These are phyloP conservation scores for Luzula sylvatica DNA, from an alignment of 176 grass and related monocot genomes.

Conservation along the genomic window DNA sequence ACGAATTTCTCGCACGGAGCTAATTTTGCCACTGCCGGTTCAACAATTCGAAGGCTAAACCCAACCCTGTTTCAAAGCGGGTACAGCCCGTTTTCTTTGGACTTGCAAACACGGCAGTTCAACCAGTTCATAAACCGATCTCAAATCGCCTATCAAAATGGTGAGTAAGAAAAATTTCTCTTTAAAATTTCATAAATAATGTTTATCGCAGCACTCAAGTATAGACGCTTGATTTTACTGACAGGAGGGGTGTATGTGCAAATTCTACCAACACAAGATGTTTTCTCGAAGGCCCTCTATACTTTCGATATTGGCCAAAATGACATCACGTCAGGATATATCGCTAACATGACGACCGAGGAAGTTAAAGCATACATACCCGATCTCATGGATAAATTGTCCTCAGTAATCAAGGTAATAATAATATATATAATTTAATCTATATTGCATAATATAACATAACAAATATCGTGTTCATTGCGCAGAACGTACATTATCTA, in stretches of 20 bases:
- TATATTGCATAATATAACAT: no score
- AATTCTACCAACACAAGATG: slow-evolving; percentile 43
- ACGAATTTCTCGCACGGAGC: no score
- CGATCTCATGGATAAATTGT: slow-evolving; percentile 49
- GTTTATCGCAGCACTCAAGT: background rate
- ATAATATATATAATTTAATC: background rate
- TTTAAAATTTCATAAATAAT: no score
- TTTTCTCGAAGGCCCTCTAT: slow-evolving; percentile 67
- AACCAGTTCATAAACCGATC: slow-evolving; percentile 70
- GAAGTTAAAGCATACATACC: slow-evolving; percentile 48
- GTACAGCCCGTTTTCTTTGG: slow-evolving; percentile 75
- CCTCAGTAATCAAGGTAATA: slow-evolving; percentile 41
- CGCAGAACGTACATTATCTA: slow-evolving; percentile 7
- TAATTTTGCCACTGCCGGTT: no score
- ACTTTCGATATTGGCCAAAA: slow-evolving; percentile 86
- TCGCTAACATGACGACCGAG: slow-evolving; percentile 38
- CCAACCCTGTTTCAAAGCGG: slow-evolving; percentile 57
- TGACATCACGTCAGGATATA: slow-evolving; percentile 55
- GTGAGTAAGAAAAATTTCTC: slow-evolving; percentile 10
- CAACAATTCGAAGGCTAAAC: slow-evolving; percentile 66
- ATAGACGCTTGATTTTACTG: no score
- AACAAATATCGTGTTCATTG: background rate
- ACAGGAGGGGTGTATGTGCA: slow-evolving; percentile 44
- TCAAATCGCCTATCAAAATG: slow-evolving; percentile 47
- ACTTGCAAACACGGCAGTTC: no score